phyloP scores from a whole-genome alignment of 108 stramenopile genomes.

The Chaetoceros tenuissimus region DNA sequence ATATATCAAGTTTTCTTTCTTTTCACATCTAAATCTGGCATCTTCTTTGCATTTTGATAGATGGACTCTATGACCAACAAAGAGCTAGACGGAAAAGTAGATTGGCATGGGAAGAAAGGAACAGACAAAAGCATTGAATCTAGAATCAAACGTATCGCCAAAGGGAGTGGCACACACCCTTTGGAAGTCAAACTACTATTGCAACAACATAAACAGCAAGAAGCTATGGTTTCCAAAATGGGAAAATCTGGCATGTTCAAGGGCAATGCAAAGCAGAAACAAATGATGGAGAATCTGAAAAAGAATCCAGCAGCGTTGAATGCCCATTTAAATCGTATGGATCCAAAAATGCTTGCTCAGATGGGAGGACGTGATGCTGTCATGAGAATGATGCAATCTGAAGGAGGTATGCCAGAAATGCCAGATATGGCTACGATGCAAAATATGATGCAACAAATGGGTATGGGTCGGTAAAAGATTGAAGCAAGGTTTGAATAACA shows the following conservation, averaged over 20 bases:
- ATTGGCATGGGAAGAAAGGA: slow-evolving; percentile 37
- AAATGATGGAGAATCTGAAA: slow-evolving; percentile 73
- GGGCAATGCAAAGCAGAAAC: slow-evolving; percentile 56
- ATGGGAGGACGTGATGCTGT: slow-evolving; percentile 65
- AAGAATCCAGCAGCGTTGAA: slow-evolving; percentile 73
- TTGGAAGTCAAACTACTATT: slow-evolving; percentile 80
- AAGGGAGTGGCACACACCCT: slow-evolving; percentile 86
- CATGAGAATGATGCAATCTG: slow-evolving; percentile 51
- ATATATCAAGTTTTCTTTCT: background rate
- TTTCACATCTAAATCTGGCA: background rate
- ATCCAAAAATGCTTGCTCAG: slow-evolving; percentile 74
- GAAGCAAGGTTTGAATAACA: slow-evolving; percentile 16
- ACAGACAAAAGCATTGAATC: slow-evolving; percentile 38
- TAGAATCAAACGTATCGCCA: slow-evolving; percentile 81
- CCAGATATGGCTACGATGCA: slow-evolving; percentile 45
- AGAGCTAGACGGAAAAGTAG: slow-evolving; percentile 91
- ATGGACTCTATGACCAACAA: slow-evolving; percentile 95
- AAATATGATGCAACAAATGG: slow-evolving; percentile 48
- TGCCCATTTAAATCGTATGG: slow-evolving; percentile 78
- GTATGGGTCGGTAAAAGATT: slow-evolving; percentile 38
- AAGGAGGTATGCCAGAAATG: slow-evolving; percentile 36
- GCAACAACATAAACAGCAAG: slow-evolving; percentile 85
- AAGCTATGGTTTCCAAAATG: slow-evolving; percentile 84
- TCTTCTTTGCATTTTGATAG: background rate
- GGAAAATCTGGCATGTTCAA: slow-evolving; percentile 87